phyloP scores from a whole-genome alignment of 306 rosid species.

The Amphicarpaea edgeworthii region DNA sequence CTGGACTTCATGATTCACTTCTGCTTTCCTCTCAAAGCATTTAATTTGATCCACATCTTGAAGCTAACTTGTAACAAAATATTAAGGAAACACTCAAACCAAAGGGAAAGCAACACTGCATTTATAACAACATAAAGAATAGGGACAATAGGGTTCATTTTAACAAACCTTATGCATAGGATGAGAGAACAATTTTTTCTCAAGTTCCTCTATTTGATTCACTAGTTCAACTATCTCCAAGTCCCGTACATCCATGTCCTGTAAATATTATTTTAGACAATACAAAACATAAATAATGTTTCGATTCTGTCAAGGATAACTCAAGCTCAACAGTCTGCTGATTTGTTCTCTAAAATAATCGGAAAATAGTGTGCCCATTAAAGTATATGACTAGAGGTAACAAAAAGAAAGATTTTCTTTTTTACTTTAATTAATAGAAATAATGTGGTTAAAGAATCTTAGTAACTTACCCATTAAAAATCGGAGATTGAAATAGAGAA shows the following conservation, averaged over 20 bases:
- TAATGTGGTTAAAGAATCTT: constrained; percentile 11
- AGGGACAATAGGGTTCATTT: constrained; percentile 31
- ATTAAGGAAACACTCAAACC: constrained; percentile 38
- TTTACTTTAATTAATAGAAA: not conserved
- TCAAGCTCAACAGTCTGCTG: not conserved
- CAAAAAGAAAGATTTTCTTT: not conserved
- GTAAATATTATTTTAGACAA: constrained; percentile 44
- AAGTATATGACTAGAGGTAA: not conserved
- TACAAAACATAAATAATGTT: not conserved
- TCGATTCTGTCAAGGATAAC: constrained; percentile 5
- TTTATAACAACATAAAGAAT: constrained; percentile 43
- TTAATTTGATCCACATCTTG: constrained; percentile 86
- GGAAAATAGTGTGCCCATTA: not conserved
- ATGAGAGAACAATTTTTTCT: constrained; percentile 77
- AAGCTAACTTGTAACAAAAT: constrained; percentile 56
- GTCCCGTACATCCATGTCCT: constrained; percentile 94
- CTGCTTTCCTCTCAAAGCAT: constrained; percentile 95
- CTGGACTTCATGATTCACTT: constrained; percentile 94
- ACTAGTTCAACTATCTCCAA: constrained; percentile 79
- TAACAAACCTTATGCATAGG: constrained; percentile 87
- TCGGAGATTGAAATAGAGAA: constrained; percentile 20
- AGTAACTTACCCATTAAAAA: constrained; percentile 9
- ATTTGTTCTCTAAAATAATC: not conserved
- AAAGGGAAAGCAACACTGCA: constrained; percentile 25
- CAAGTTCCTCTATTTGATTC: constrained; percentile 83